Evolutionary conservation across 805 yeast species (phyloP), one percentile per base, ranked within the genome.

Genomic region (Scheffersomyces stipitis): DNA sequence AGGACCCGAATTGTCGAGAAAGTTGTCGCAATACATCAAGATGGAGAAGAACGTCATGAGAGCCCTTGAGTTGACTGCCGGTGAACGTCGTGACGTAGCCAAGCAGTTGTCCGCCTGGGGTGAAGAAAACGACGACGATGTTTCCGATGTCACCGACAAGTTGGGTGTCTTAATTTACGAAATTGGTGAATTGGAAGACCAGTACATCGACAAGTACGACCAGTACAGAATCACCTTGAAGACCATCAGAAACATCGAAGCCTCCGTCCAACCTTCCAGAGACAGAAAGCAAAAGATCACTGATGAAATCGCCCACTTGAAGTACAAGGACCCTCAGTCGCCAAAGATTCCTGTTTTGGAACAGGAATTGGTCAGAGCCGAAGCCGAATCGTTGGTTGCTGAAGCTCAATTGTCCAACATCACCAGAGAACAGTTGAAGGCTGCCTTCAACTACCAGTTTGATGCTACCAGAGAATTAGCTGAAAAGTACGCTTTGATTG

Each of bases 321-420:
- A 86, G 67, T 84, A 85, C 73, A 85, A 85, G 69, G 89, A 83
- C 66, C 91, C 95, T 38, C 82, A 81, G 65, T 81, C 89, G 28
- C 80, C 88, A 75, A 85, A 83, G 72, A 81, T 86, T 47, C 76
- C 80, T 37, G 80, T 86, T 39, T 73, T 87, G 60, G 95, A 87
- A 71, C 95, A 87, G 64, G 95, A 86, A 66, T 73, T 86, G 59
- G 95, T 87, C 41, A 77, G 96, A 67, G 93, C 93, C 26, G 95
- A 87, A 69, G 95, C 95, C 37, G 95, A 87, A 68, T 82, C 89
- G 35, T 73, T 86, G 47, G 95, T 87, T 52, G 96, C 95, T 33
- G 95, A 86, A 69, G 95, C 95, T 20, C 96, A 87, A 71, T 74
- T 87, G 53, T 83, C 91, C 26, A 86, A 86, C 66, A 86, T 86